Evolutionary conservation across 768 basidiomycete species (phyloP), one percentile per base, ranked within the genome.

Genomic region (Podaxis sp.): DNA sequence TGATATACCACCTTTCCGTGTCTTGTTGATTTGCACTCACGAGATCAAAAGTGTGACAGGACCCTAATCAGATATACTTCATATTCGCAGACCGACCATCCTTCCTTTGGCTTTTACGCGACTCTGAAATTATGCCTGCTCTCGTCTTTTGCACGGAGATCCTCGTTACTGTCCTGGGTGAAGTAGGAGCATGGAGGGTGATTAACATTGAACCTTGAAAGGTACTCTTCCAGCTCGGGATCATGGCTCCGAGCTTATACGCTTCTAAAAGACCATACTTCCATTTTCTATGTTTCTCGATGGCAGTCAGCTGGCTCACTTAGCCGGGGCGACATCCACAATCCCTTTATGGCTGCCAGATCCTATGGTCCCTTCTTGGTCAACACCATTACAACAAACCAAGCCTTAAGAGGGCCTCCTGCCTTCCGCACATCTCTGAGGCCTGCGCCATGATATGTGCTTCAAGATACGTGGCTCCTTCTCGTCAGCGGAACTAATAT

Each of bases 391-490:
- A 30, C 42, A 52, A 19, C 24, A 53, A 44, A 53, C 30, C 59
- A 49, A 28, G 38, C 26, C 42, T 26, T 39, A 17, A 17, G 15
- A 53, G 7, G 51, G 19, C 59, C 40, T 52, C 11, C 53, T 26
- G 19, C 42, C 49, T 36, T 55, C 28, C 36, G 28, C 7, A 17
- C 17, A 55, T 12, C 52, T 54, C 38, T 55, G 30, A 36, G 11
- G 15, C 8, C 53, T 9, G 55, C 22, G 49, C 53, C 11, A n/a
- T 62, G 52, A 54, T 55, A 62, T 62, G 53, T 44, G 61, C 61
- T 62, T 62, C 52, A 54, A 62, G 54, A 13, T 39, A 38, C 0
- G 15, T 38, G 24, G 42, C 40, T 42, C 53, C 39, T 61, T 48
- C 26, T 54, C 30, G 19, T 55, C 53, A 42, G 60, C 53, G 30